phyloP scores from a whole-genome alignment of 805 yeast genomes.

The Suhomyces kilbournensis region DNA sequence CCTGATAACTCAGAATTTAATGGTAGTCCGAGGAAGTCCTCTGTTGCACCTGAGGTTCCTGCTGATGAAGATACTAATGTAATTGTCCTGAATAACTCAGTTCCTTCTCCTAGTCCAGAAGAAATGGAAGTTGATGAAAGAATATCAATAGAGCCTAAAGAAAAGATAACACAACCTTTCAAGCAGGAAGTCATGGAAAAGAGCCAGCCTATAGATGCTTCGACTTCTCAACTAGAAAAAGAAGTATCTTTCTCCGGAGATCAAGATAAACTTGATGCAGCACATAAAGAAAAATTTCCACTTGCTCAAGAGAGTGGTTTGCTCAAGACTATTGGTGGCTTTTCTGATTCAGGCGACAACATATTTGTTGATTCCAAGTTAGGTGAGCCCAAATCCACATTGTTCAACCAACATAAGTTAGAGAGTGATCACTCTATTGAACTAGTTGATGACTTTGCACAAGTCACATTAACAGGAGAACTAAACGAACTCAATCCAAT shows the following conservation, averaged over 20 bases:
- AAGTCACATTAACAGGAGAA: constrained; percentile 24
- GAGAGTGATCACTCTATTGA: constrained; percentile 14
- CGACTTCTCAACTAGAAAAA: neutral
- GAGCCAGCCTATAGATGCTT: neutral
- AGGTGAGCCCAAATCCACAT: constrained; percentile 2
- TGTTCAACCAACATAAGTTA: constrained; percentile 6
- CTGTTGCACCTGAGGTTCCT: neutral
- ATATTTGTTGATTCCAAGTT: constrained; percentile 5
- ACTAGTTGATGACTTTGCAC: constrained; percentile 27
- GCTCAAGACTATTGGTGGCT: neutral
- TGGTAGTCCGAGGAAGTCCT: neutral
- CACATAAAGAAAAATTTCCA: neutral
- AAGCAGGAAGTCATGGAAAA: too few relatives aligned
- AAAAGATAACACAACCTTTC: too few relatives aligned
- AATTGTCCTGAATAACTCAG: neutral
- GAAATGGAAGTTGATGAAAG: neutral
- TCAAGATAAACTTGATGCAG: neutral
- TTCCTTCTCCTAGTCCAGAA: neutral
- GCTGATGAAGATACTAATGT: neutral
- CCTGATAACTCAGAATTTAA: neutral
- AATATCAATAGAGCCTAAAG: neutral
- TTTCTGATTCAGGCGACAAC: neutral
- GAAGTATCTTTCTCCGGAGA: neutral
- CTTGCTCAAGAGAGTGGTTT: neutral
- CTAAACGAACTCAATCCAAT: constrained; percentile 14